Base-by-base conservation (phyloP, 345 rosid species). In the Anacardium occidentale region DNA sequence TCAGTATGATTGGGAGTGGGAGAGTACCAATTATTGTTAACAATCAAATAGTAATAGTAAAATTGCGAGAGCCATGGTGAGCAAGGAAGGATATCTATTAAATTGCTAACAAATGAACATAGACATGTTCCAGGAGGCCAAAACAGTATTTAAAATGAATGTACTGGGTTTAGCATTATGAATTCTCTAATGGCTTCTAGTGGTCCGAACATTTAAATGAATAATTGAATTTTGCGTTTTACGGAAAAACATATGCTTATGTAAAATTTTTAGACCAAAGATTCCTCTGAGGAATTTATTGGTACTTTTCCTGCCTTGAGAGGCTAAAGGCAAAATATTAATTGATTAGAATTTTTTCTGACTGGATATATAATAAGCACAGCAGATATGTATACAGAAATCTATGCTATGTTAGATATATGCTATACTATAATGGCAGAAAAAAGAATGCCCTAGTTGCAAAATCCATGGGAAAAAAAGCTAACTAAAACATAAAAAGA, bases 401-500 rank as follows among this genome's bases (percentile, higher is more conserved):
- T 42, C 7, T 17, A 22, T 7, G 62, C 61, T 9, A 21, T 37
- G 72, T 55, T 14, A 26, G 48, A 32, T 40, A 69, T 42, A 18
- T 15, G 34, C 18, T n/a, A 22, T 5, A 20, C 18, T n/a, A 22
- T 5, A 20, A 40, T 21, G n/a, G 47, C 60, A 67, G 15, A 29
- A 67, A 67, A 37, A 51, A n/a, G 42, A 51, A 51, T 52, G 59
- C 47, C 34, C 5, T 17, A 14, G 10, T 18, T 37, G 18, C 58
- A 66, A 17, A 68, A 69, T 69, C 34, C 21, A 56, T 25, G 45
- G 67, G 52, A 42, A 63, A 21, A 37, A 21, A 22, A 62, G 5
- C 34, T 59, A 20, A 3, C 17, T 42, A 48, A 22, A 44, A 20
- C 10, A 10, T 47, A 29, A 66, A n/a, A 69, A 5, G 25, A 50